Evolutionary conservation across 2,329 filamentous ascomycete genomes (phyloP).

Genomic region (Colletotrichum graminicola): DNA sequence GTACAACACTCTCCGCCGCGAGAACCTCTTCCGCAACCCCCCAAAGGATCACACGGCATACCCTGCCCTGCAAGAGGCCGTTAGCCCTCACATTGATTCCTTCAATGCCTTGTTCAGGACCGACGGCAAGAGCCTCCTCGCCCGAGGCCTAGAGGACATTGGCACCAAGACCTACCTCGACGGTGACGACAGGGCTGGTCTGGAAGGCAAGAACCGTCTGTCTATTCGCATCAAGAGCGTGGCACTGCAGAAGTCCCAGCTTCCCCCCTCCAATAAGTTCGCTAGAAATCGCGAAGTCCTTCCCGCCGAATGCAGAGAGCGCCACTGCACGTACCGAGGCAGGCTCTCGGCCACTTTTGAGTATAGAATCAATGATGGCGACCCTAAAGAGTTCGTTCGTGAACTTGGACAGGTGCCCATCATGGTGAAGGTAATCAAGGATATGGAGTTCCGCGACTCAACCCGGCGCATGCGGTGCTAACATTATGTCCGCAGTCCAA

Average conservation of each 20-base stretch:
- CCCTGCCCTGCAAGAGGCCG: slow-evolving; percentile 85
- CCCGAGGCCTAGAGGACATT: slow-evolving; percentile 87
- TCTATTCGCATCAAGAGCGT: slow-evolving; percentile 84
- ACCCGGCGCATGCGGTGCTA: slow-evolving; percentile 43
- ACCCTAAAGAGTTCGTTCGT: slow-evolving; percentile 83
- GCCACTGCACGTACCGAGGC: slow-evolving; percentile 91
- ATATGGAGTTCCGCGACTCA: neutral
- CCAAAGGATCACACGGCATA: slow-evolving; percentile 90
- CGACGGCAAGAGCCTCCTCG: slow-evolving; percentile 73
- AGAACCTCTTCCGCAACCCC: slow-evolving; percentile 89
- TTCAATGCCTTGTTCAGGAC: slow-evolving; percentile 91
- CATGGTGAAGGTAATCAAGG: slow-evolving; percentile 83
- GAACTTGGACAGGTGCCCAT: slow-evolving; percentile 92
- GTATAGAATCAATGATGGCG: slow-evolving; percentile 87
- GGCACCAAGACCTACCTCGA: slow-evolving; percentile 90
- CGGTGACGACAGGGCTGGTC: slow-evolving; percentile 74
- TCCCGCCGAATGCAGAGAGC: slow-evolving; percentile 93
- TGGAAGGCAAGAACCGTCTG: slow-evolving; percentile 77
- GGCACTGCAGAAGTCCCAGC: slow-evolving; percentile 82
- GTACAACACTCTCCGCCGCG: slow-evolving; percentile 87
- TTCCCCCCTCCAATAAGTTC: slow-evolving; percentile 87
- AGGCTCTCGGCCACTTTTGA: slow-evolving; percentile 86
- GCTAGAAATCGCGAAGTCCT: slow-evolving; percentile 87
- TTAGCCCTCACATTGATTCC: slow-evolving; percentile 92
- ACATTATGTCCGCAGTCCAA: slow-evolving; percentile 73